Evolutionary conservation across 139 green algal genomes (phyloP), one percentile per base, ranked within the genome.

Genomic region (Gonium pectorale): DNA sequence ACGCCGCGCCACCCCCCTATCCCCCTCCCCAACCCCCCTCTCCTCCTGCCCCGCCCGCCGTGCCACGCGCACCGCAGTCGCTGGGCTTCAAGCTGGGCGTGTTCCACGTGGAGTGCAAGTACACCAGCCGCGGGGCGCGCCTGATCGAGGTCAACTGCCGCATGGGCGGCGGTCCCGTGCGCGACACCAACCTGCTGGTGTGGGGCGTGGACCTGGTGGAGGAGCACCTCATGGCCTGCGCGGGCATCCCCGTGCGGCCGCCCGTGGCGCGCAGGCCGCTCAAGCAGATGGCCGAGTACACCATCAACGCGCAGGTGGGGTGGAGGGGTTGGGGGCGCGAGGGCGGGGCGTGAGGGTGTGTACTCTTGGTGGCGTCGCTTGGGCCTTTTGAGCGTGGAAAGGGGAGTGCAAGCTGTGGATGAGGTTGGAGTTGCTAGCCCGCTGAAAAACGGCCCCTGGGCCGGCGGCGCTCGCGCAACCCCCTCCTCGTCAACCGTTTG

Each of bases 91-190:
- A 46, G 29, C 46, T 92, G 86, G 95, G 94, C 21, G 95, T 97
- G n/a, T 96, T 97, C 89, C 95, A 98, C 86, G 96, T 98, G 73
- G 96, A 98, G 91, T 71, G 83, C 86, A 98, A 98, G 92, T 95
- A 94, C 90, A 98, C 96, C 8, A 89, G 64, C 43, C 84, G 90
- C 64, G 95, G 95, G 31, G 80, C 95, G 17, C 89, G 93, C 17
- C 90, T 97, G 37, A 97, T 98, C 67, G 95, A 98, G 91, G 92
- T 98, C 86, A 98, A 98, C 89, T 94, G 90, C 86, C 92, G 96
- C 83, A 98, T 98, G 96, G 96, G 96, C 0, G 96, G 96, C 11
- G 96, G 96, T 6, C 95, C 95, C 1, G 96, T 98, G 66, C 87
- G 86, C 64, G 88, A 93, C 85, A 93, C 85, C 63, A 93, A 93